phyloP scores from a whole-genome alignment of 768 basidiomycete species.

The Tricholoma matsutake region DNA sequence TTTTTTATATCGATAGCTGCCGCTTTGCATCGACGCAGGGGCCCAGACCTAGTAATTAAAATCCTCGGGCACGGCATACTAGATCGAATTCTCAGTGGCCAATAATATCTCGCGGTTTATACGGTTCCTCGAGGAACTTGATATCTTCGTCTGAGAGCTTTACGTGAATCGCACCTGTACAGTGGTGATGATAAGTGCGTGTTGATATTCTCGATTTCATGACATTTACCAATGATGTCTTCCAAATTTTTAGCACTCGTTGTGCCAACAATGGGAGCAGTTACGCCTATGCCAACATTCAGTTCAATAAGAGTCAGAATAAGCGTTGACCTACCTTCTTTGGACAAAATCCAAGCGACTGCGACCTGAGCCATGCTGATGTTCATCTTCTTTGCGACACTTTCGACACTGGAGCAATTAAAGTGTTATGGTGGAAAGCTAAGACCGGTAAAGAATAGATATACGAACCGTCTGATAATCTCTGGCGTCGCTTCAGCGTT shows the following conservation, averaged over 20 bases:
- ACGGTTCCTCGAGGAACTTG: conserved; percentile 52
- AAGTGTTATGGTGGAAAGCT: not conserved
- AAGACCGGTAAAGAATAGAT: conserved; percentile 3
- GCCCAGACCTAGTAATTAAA: no score
- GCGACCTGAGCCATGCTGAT: conserved; percentile 57
- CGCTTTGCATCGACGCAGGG: no score
- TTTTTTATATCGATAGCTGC: no score
- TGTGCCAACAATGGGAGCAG: conserved; percentile 58
- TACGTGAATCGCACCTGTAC: conserved; percentile 40
- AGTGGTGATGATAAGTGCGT: not conserved
- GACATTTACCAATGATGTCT: conserved; percentile 48
- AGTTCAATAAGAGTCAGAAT: not conserved
- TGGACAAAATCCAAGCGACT: conserved; percentile 48
- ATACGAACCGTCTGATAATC: conserved; percentile 38
- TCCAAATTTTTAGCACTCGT: conserved; percentile 48
- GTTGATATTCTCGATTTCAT: not conserved
- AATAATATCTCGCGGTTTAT: conserved; percentile 40
- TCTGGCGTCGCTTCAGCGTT: conserved; percentile 26
- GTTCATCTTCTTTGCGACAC: conserved; percentile 48
- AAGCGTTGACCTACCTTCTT: conserved; percentile 27
- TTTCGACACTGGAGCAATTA: conserved; percentile 29
- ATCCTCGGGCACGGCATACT: no score
- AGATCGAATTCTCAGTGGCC: no score
- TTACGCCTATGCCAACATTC: conserved; percentile 30
- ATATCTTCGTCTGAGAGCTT: conserved; percentile 56